phyloP scores from a whole-genome alignment of 768 basidiomycete species.

The Pleurotus salmoneostramineus region DNA sequence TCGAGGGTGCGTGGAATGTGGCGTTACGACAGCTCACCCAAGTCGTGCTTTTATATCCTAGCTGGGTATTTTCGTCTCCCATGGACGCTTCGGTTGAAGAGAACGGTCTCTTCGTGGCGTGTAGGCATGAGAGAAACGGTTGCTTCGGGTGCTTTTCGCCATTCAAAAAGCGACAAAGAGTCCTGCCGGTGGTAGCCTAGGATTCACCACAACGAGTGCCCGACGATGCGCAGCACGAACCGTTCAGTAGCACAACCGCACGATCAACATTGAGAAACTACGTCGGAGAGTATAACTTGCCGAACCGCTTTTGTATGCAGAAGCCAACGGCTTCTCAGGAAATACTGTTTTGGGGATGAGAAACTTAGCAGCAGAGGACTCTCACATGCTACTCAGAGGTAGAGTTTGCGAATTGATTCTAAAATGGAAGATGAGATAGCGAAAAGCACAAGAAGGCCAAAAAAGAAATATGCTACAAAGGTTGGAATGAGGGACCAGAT shows the following conservation, averaged over 20 bases:
- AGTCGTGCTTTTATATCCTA: neutral
- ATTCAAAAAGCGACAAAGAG: no score
- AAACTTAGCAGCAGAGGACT: neutral
- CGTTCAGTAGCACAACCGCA: no score
- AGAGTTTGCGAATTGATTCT: neutral
- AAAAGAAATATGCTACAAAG: slow-evolving; percentile 1
- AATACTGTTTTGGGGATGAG: neutral
- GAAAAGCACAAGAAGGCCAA: neutral
- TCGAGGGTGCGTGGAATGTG: neutral
- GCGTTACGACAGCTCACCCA: neutral
- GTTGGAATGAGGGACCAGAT: neutral
- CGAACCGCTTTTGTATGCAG: no score
- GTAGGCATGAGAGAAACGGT: neutral
- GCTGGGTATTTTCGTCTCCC: neutral
- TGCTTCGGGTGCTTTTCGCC: neutral
- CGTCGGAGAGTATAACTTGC: no score
- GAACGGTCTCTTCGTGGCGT: neutral
- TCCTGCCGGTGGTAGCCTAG: no score
- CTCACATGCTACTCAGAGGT: no score
- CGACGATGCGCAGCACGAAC: no score
- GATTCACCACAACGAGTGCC: no score
- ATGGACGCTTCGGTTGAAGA: no score
- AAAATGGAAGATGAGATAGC: neutral
- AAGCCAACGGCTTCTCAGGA: neutral
- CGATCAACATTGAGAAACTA: no score